Conservation (phyloP, 306 rosid species). For the Malus sieversii region DNA sequence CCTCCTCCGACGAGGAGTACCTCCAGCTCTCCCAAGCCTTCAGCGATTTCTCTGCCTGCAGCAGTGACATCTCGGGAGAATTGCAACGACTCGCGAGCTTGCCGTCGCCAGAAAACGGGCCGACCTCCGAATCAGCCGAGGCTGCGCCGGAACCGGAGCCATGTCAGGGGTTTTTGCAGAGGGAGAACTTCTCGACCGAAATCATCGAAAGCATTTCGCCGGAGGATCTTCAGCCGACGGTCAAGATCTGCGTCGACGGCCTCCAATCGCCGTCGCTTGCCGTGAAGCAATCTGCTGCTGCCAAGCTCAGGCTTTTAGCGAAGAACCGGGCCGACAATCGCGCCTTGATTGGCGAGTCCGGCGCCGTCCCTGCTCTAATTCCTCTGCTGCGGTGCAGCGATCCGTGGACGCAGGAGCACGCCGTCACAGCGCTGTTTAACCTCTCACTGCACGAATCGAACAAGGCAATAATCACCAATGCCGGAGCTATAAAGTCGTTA, state of each 20-base stretch:
- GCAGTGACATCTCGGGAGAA: slow-evolving; percentile 94
- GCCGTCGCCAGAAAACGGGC: slow-evolving; percentile 50
- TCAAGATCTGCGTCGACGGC: slow-evolving; percentile 84
- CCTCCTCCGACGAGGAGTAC: slow-evolving; percentile 45
- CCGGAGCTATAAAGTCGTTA: slow-evolving; percentile 78
- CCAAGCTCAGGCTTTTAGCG: slow-evolving; percentile 80
- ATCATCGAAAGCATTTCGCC: slow-evolving; percentile 96
- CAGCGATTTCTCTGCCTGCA: slow-evolving; percentile 80
- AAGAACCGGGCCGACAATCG: slow-evolving; percentile 87
- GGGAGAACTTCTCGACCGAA: slow-evolving; percentile 87
- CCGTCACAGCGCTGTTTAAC: slow-evolving; percentile 78
- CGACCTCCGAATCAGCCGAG: background rate
- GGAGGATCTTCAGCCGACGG: slow-evolving; percentile 97
- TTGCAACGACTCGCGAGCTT: slow-evolving; percentile 65
- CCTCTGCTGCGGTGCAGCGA: slow-evolving; percentile 90
- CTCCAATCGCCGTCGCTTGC: slow-evolving; percentile 65
- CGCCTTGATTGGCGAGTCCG: slow-evolving; percentile 76
- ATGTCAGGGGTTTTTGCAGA: slow-evolving; percentile 74
- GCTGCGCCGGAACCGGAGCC: slow-evolving; percentile 48
- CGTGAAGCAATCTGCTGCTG: slow-evolving; percentile 88
- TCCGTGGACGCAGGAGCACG: slow-evolving; percentile 94
- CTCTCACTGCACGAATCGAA: slow-evolving; percentile 78
- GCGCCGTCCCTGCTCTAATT: slow-evolving; percentile 75
- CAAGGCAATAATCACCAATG: slow-evolving; percentile 58
- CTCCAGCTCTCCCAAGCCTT: slow-evolving; percentile 82